Conservation (phyloP, 2,329 filamentous ascomycete genomes). For the Sphaerulina vaccinii region DNA sequence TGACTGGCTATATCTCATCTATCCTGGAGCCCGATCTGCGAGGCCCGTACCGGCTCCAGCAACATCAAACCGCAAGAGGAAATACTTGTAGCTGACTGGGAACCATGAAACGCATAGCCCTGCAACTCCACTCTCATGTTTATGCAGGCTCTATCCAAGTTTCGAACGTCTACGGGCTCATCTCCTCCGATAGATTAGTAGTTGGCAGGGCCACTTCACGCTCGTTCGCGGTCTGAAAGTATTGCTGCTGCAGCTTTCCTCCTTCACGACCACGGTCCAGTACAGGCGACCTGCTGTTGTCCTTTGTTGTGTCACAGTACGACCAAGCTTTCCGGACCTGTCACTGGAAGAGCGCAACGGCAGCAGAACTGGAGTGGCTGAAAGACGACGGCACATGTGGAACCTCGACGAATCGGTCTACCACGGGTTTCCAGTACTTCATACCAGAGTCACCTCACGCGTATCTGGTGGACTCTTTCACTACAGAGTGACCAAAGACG, state of each 20-base stretch:
- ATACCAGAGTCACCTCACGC: too few species aligned
- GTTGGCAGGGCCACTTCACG: neutral
- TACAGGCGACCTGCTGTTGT: neutral
- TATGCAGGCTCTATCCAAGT: slow-evolving; percentile 21
- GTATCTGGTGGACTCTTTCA: too few species aligned
- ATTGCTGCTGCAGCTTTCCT: neutral
- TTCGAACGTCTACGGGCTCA: slow-evolving; percentile 15
- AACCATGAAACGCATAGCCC: slow-evolving; percentile 16
- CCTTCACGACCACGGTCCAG: neutral
- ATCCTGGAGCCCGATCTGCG: slow-evolving; percentile 1
- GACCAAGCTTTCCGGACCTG: neutral
- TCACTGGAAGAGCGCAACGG: neutral
- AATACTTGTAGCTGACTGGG: slow-evolving; percentile 13
- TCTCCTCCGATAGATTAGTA: slow-evolving; percentile 18
- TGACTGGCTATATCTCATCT: slow-evolving; percentile 5
- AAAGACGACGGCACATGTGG: slow-evolving; percentile 9
- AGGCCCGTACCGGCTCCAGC: slow-evolving; percentile 4
- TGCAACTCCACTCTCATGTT: slow-evolving; percentile 15
- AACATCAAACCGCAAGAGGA: slow-evolving; percentile 4
- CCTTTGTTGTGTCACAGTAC: neutral
- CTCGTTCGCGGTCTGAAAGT: neutral
- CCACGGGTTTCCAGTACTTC: neutral
- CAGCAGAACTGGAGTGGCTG: slow-evolving; percentile 12
- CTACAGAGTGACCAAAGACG: too few species aligned
- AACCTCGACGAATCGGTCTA: slow-evolving; percentile 1